Evolutionary conservation across 148 eudicot species (phyloP), one percentile per base, ranked within the genome.

Genomic region (Fagopyrum homotropicum): DNA sequence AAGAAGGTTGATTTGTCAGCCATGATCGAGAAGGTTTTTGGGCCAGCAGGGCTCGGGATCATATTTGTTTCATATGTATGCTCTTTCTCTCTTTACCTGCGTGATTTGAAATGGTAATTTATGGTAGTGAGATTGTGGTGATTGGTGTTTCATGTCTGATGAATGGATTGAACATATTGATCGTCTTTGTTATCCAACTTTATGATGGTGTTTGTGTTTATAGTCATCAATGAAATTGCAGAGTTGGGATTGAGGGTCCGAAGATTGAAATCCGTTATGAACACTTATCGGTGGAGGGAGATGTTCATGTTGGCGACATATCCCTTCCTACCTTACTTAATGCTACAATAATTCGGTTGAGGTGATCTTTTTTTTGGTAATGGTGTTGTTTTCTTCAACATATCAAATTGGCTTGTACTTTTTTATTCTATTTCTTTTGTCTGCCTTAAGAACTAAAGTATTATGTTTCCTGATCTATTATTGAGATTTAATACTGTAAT

Each of bases 11-110:
- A 91, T 81, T 85, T 93, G 72, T 91, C 91, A 4, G 74, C 82
- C 52, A 83, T 86, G 81, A 91, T 93, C 73, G 95, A 91, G 80
- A 83, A 88, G 76, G 98, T 93, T 66, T 93, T 91, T 76, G 98
- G 97, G 48, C 90, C 93, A 29, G 83, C 88, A 46, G 91, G 98
- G 45, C 86, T 91, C 49, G 98, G 98, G 16, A 91, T 93, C 73
- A 73, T 93, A 75, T 87, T 93, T 1, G 77, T 91, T 80, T 87
- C 98, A 77, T 76, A 81, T 75, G 97, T 89, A 91, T 55, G 84
- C 45, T 69, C 48, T 73, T 70, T 55, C 59, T 57, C 43, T 11
- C 4, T 3, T 47, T 30, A 5, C 16, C 1, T 50, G 5, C 45
- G 9, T 74, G 69, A 15, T 29, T 8, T 43, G 4, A 73, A 43